Base-by-base conservation (phyloP, 164 flowering plant species). In the Magnolia sinica region DNA sequence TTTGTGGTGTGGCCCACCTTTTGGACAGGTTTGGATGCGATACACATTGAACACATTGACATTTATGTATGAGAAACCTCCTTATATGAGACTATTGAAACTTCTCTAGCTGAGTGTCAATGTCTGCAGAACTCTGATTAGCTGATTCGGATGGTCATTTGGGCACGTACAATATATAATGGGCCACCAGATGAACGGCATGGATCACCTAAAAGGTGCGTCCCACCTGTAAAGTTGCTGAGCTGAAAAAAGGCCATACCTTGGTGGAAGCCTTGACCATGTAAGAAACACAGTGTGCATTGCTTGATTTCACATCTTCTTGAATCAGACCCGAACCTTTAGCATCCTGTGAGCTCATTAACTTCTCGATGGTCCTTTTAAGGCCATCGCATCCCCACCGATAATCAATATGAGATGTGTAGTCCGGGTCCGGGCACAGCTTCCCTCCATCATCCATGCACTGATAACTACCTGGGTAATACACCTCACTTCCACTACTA, bases 401-500 rank as follows among this genome's bases (percentile, higher is more conserved):
- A 74, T 95, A 95, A 11, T 91, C 96, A 77, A 92, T 91, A 77
- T 95, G 98, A 3, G 91, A 79, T 1, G 88, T 86, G 78, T 95
- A 92, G 76, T 95, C 97, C 7, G 87, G 90, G 76, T 95, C 98
- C 0, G 90, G 89, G 65, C 71, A 64, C 50, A 87, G 87, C 77
- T 83, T 88, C 45, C 94, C 92, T 65, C 81, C 88, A 50, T 87
- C 90, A 3, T 83, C 76, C 49, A 50, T 66, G 59, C 70, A 45
- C 70, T 68, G 76, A 37, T 83, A 81, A n/a, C 82, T 75, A 4
- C 94, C 96, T 0, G 98, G 97, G 78, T 95, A 93, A 79, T 90
- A 93, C 24, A 95, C 88, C 78, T 92, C 94, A 82, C 98, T 89
- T 20, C 98, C 98, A 81, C 98, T 92, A 74, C 94, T 87, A 79